These are phyloP conservation scores for Fusarium brevicatenulatum DNA, from an alignment of 2,329 filamentous ascomycete species.

Conservation along the genomic window DNA sequence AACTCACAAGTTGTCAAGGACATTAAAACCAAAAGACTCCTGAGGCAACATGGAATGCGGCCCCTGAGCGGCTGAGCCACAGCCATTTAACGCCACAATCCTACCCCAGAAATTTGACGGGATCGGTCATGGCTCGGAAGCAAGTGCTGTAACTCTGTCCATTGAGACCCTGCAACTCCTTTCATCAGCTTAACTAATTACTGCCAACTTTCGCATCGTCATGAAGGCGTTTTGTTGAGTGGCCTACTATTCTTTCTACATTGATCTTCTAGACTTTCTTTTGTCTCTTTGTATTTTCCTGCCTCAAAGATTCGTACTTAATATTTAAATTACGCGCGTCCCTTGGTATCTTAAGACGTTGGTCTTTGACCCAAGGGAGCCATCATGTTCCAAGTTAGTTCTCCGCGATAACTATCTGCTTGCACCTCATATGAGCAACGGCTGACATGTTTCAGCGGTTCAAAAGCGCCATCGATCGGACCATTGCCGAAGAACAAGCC, in stretches of 20 bases:
- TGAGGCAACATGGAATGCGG: slow-evolving; percentile 3
- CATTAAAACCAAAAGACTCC: background rate
- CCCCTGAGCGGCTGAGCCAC: slow-evolving; percentile 28
- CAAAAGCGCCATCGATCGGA: slow-evolving; percentile 84
- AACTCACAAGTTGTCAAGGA: background rate
- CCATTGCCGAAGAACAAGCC: slow-evolving; percentile 91
- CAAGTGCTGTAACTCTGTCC: slow-evolving; percentile 31
- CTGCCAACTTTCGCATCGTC: slow-evolving; percentile 15
- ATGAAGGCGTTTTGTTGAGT: slow-evolving; percentile 32
- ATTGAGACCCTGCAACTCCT: slow-evolving; percentile 37
- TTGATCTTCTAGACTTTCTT: slow-evolving; percentile 5
- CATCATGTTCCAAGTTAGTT: slow-evolving; percentile 49
- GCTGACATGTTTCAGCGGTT: slow-evolving; percentile 68
- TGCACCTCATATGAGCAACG: background rate
- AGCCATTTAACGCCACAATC: slow-evolving; percentile 15
- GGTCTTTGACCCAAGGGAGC: slow-evolving; percentile 36
- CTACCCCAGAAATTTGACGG: slow-evolving; percentile 30
- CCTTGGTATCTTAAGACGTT: slow-evolving; percentile 32
- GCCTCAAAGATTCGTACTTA: background rate
- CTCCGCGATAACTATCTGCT: background rate
- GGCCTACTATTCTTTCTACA: background rate
- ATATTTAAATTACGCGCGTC: slow-evolving; percentile 22
- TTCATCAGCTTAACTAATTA: slow-evolving; percentile 23
- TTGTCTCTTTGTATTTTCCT: background rate
- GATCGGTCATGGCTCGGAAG: slow-evolving; percentile 10